Evolutionary conservation across 441 rosid species (phyloP), one percentile per base, ranked within the genome.

Genomic region (Populus hybrid): DNA sequence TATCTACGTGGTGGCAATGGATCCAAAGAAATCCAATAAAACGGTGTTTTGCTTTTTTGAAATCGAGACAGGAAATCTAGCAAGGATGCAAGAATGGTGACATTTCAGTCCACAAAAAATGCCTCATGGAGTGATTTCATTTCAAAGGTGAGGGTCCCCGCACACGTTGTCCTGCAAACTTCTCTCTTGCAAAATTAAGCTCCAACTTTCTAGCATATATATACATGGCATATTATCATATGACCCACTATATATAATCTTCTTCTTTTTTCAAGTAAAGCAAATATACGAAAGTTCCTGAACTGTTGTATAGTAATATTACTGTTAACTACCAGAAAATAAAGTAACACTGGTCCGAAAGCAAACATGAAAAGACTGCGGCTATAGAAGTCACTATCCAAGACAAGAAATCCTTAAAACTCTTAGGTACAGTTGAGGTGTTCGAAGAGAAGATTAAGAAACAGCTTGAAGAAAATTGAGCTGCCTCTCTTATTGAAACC

Each of bases 401-500:
- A 78, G 75, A 73, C 73, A 77, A 38, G 21, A 73, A 75, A 75
- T 23, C 71, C 28, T 74, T 67, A 32, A 75, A 72, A 57, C 66
- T 73, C 66, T 72, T 20, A 59, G 50, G 24, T 79, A 73, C 80
- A 69, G 23, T 76, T 79, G 75, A 65, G 59, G n/a, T 34, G 71
- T 34, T 67, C 26, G 42, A 21, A 71, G 34, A 50, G 73, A 59
- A 74, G 38, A 40, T 28, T 40, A 57, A 78, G n/a, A 64, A 36
- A 67, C 57, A 50, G 53, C 72, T 70, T 71, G 8, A 67, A 59
- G 67, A 70, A 79, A 65, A 70, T 73, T 64, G 28, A 42, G 76
- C 70, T 65, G 76, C 42, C 74, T 40, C 50, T 77, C 64, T 65
- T 71, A 53, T 69, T 35, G 36, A 24, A 42, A 64, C 30, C 32